Evolutionary conservation across 139 green algal genomes (phyloP).

Genomic region (Coelastrella sp.): DNA sequence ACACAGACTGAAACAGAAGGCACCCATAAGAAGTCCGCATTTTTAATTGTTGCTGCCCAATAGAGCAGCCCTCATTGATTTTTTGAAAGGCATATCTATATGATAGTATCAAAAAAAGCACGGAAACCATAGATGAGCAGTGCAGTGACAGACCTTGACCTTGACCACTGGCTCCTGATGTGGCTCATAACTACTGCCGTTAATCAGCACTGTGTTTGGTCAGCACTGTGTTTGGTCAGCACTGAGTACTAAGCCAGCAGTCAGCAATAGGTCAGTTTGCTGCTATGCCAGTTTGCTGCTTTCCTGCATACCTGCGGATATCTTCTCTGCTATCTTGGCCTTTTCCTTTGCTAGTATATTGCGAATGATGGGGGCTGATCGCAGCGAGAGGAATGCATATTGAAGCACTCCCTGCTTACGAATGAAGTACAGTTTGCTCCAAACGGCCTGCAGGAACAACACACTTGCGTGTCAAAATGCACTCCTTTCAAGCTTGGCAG

Average conservation of each 20-base stretch:
- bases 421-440: not conserved
- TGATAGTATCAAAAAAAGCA: no score
- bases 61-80: no score
- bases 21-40: no score
- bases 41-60: no score
- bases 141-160: no score
- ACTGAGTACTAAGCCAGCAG: not conserved
- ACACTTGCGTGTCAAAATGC: no score
- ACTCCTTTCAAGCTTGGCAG: no score
- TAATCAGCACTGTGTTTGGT: no score
- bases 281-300: not conserved
- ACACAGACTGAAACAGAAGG: not conserved
- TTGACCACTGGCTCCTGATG: no score
- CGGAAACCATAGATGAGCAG: no score
- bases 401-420: not conserved
- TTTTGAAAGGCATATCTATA: no score
- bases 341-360: not conserved
- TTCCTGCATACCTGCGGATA: not conserved
- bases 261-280: not conserved
- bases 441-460: not conserved
- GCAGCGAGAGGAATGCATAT: not conserved
- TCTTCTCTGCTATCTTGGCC: conserved; percentile 18
- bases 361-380: not conserved
- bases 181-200: no score
- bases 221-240: not conserved